Base-by-base conservation (phyloP, 2,329 filamentous ascomycete genomes). In the Neopestalotiopsis sp. region DNA sequence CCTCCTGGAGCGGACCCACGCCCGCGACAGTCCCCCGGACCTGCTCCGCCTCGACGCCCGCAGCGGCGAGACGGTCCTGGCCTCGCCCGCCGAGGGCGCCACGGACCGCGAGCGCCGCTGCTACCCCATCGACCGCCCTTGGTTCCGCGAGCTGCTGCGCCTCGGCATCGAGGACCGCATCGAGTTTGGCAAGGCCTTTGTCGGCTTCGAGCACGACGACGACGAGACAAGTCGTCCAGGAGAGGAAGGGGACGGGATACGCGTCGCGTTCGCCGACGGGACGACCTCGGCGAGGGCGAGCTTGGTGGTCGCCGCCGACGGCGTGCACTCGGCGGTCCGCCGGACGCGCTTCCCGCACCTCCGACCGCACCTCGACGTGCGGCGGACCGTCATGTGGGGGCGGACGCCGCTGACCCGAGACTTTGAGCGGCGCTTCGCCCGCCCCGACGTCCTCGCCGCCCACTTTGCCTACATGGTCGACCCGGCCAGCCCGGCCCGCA, bases 1-100 rank as follows among this genome's bases (percentile, higher is more conserved):
- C 2, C 32, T 69, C 7, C 74, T 76, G 63, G 66, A 74, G 45
- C 66, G 69, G 4, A 74, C 72, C 9, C 66, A 58, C 24, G 24
- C 66, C 59, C 34, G 34, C 61, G 69, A 45, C 70, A 28, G 67
- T 32, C 61, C 61, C 65, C 12, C 49, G 64, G 65, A 61, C 20
- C 34, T 62, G 32, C 30, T 62, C 32, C 24, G 32, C 14, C 9
- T 62, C 10, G 61, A 62, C 34, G 61, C 61, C 34, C 61, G n/a
- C 38, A 62, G 14, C 1, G 61, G 61, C 32, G 61, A 12, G 6
- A 62, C 38, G 9, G 30, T 24, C 14, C 28, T 57, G 24, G 42
- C 58, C 4, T 28, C 20, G 13, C 24, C 61, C 2, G 32, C 57
- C 14, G 63, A 69, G 30, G 64, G 66, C 45, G 12, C 32, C 4